Conservation (phyloP, 768 basidiomycete genomes). For the Paxillus ammoniavirescens region DNA sequence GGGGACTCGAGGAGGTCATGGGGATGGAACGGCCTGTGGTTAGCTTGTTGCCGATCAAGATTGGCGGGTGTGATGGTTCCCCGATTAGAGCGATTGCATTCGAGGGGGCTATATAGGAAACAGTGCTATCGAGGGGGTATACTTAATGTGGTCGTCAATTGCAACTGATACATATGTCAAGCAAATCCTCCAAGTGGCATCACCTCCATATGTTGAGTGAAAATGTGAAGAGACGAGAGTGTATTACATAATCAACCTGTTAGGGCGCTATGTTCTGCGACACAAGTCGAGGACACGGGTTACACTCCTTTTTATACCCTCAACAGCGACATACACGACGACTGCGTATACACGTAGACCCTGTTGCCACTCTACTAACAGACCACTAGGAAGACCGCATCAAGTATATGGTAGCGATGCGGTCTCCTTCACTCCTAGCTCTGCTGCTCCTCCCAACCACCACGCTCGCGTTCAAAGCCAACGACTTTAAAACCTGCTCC, state of each 20-base stretch:
- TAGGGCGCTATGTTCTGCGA: neutral
- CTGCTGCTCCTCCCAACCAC: slow-evolving; percentile 30
- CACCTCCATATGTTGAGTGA: no score
- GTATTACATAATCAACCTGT: neutral
- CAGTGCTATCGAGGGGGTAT: no score
- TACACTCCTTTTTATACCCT: neutral
- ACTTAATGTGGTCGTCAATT: no score
- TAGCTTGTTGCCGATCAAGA: slow-evolving; percentile 55
- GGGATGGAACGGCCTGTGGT: slow-evolving; percentile 39
- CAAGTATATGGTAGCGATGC: slow-evolving; percentile 10
- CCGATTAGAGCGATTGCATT: slow-evolving; percentile 62
- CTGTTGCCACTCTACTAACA: neutral
- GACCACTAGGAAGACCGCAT: neutral
- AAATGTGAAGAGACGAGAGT: neutral
- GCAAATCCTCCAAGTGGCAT: no score
- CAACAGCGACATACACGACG: neutral
- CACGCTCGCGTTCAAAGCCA: slow-evolving; percentile 61
- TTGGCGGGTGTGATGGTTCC: slow-evolving; percentile 62
- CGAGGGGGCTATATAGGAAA: slow-evolving; percentile 15
- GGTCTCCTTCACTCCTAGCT: slow-evolving; percentile 28
- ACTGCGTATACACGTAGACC: neutral
- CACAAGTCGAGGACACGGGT: neutral
- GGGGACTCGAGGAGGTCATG: slow-evolving; percentile 46
- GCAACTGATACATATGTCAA: no score
- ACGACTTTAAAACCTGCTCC: slow-evolving; percentile 94